Evolutionary conservation across 1,139 yeast genomes (phyloP), one percentile per base, ranked within the genome.

Genomic region (Pichiaceae sp.): DNA sequence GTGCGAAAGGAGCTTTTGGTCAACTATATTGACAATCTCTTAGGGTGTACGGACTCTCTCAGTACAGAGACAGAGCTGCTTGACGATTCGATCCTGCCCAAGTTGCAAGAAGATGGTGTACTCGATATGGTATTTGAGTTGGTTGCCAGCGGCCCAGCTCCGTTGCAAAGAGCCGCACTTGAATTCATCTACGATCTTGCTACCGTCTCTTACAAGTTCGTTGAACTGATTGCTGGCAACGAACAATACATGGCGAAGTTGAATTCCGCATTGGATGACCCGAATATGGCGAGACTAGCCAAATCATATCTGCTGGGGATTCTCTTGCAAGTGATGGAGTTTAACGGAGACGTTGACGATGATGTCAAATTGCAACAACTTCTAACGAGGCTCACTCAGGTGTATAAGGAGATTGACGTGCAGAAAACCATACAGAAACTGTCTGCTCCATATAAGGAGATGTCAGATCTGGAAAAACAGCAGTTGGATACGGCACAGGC

Each of bases 11-110:
- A 68, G 39, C 53, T 77, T 38, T 59, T 82, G 35, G 75, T 70
- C 49, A 89, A 79, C 44, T 78, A 74, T 48, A 64, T 81, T 1
- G 96, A 87, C 46, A 87, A 86, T 52, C 53, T 87, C 29, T 55
- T 85, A 30, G 78, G 91, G 1, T 66, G 89, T 36, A 56, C 79
- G 6, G 75, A 81, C 14, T 81, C 81, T 1, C 60, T 91, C 39
- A 39, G 47, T 11, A 77, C 83, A 14, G 72, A 78, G 44, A 73
- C 78, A 4, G 78, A 72, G 30, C 67, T 83, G 18, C 73, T 75
- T 43, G 45, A 52, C 24, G 71, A 70, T 9, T 64, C 65, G 8
- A 59, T 86, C 5, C 59, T 72, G 35, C 55, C 58, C 2, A 68
- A 64, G 37, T 56, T 72, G 7, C 54, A 53, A 32, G 38, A 59